These are phyloP conservation scores for Oehlia diaphana DNA, from an alignment of 192 early-diverging fungal genomes.

Conservation along the genomic window DNA sequence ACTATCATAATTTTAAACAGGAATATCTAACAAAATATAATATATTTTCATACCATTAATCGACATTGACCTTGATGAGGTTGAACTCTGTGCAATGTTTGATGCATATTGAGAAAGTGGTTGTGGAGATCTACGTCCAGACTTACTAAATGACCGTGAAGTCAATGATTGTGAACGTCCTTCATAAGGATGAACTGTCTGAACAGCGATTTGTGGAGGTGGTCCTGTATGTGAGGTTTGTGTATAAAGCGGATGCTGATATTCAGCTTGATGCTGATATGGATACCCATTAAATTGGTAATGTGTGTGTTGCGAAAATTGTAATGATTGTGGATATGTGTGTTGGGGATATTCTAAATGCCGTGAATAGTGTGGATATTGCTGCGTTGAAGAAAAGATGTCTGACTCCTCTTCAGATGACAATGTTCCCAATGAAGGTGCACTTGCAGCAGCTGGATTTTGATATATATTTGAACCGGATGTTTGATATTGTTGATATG, in stretches of 20 bases:
- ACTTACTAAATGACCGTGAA: background rate
- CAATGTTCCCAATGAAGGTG: background rate
- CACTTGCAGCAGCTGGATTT: background rate
- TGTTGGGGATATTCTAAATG: background rate
- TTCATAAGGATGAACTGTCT: background rate
- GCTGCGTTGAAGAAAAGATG: background rate
- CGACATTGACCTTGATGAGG: background rate
- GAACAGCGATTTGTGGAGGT: conserved; percentile 4
- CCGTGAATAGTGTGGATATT: background rate
- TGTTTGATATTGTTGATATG: background rate
- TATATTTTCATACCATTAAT: conserved; percentile 10
- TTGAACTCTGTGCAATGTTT: background rate
- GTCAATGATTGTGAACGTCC: background rate
- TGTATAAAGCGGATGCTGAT: background rate
- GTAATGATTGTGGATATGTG: background rate
- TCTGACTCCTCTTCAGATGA: background rate
- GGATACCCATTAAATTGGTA: background rate
- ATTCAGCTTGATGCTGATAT: background rate
- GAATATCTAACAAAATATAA: background rate
- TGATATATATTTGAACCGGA: background rate
- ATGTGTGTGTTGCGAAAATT: background rate
- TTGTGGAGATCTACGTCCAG: background rate
- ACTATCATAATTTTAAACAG: background rate
- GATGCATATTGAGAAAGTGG: background rate
- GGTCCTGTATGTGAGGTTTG: background rate